Evolutionary conservation across 1,139 yeast genomes (phyloP), one percentile per base, ranked within the genome.

Genomic region (Lodderomyces metapsilosis): DNA sequence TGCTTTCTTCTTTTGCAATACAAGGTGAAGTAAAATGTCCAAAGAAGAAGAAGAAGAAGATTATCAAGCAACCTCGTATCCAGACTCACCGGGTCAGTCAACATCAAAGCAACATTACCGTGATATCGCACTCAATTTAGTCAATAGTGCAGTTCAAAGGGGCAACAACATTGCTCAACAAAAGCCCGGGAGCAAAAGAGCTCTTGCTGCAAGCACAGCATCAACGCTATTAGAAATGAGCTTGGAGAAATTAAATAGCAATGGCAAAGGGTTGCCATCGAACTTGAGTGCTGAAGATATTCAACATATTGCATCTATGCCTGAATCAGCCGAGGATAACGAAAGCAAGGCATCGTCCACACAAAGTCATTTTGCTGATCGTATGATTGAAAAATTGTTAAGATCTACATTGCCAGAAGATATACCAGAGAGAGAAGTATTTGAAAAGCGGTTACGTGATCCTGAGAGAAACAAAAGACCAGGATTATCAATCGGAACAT

Each of bases 181-280:
- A 42, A 51, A 59, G 38, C 52, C 60, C 11, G 68, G 71, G 3
- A 60, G 72, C 8, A 75, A 69, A 49, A 56, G 76, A 41, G 79
- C 78, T 5, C 51, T 79, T 12, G 73, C 81, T 1, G 82, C 81
- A 2, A 80, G 77, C n/a, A 68, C 82, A 3, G 78, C 82, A 3
- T 80, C 84, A 2, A 71, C 82, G 0, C 52, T 80, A 10, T 52
- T 80, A n/a, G 75, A 78, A 38, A 69, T 78, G 43, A 78, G 84
- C 1, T 56, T 76, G 13, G 83, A 78, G 38, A 65, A 62, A 42
- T 15, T 28, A 18, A 40, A 43, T 20, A 38, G 16, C 18, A 37
- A 32, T 31, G 18, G 38, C 34, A 23, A 31, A 23, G 30, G 32
- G 15, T 28, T 28, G 18, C 32, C 32, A 15, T 28, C 32, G 7